Evolutionary conservation across 83 land plant species (phyloP).

Genomic region (Thuja plicata): DNA sequence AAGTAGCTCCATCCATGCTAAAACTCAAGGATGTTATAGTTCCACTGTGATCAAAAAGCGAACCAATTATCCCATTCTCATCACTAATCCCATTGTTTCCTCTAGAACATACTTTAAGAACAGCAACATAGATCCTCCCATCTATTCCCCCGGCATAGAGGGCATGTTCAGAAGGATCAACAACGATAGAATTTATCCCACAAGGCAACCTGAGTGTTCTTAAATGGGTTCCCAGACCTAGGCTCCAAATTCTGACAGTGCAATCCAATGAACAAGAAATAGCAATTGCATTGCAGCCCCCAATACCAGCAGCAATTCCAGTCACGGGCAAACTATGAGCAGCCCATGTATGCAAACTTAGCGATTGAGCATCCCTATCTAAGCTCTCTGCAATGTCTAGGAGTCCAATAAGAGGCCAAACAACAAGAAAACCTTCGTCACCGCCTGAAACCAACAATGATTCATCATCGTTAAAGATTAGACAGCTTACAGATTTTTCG

Average conservation of each 20-base stretch:
- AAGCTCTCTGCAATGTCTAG: slow-evolving; percentile 6
- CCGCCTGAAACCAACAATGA: slow-evolving; percentile 40
- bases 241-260: slow-evolving; percentile 44
- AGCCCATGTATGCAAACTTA: slow-evolving; percentile 13
- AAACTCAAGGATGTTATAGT: slow-evolving; percentile 19
- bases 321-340: slow-evolving; percentile 36
- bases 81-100: background rate
- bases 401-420: slow-evolving; percentile 20
- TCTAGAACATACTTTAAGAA: slow-evolving; percentile 2
- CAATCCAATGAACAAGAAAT: slow-evolving; percentile 38
- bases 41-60: slow-evolving; percentile 14
- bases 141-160: slow-evolving; percentile 41
- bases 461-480: slow-evolving; percentile 30
- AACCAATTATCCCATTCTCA: slow-evolving; percentile 9
- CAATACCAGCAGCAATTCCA: slow-evolving; percentile 18
- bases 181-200: slow-evolving; percentile 17
- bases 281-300: slow-evolving; percentile 28
- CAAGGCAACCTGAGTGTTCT: slow-evolving; percentile 25
- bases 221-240: slow-evolving; percentile 20
- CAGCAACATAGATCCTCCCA: slow-evolving; percentile 28
- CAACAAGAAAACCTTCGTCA: slow-evolving; percentile 36
- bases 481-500: slow-evolving; percentile 30
- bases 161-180: slow-evolving; percentile 17
- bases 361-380: background rate
- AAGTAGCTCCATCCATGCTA: slow-evolving; percentile 11